Conservation (phyloP, 2,329 filamentous ascomycete genomes). For the Trichophaea hybrida region DNA sequence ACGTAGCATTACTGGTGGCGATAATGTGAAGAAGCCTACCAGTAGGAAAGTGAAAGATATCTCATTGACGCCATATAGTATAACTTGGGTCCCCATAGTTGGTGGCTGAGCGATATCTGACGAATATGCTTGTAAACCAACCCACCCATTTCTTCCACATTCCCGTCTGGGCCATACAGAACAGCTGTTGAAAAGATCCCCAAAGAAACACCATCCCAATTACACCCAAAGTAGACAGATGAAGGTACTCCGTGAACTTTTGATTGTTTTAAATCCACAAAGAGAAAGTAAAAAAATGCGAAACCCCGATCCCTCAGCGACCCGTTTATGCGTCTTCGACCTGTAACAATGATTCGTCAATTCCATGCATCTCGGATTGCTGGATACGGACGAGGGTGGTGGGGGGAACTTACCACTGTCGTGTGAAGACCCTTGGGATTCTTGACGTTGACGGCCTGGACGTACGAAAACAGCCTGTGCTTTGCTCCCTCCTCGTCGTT, state of each 20-base stretch:
- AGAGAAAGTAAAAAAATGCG: conserved; percentile 1
- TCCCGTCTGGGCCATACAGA: too few species aligned
- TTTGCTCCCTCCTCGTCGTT: conserved; percentile 99
- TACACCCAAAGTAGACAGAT: neutral
- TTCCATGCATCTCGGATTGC: neutral
- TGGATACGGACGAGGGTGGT: neutral
- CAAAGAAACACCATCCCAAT: conserved; percentile 1
- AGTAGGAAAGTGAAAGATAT: too few species aligned
- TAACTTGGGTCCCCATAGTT: too few species aligned
- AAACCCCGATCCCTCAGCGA: neutral
- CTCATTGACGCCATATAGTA: too few species aligned
- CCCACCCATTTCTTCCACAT: too few species aligned
- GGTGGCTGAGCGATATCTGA: too few species aligned
- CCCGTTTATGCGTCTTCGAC: conserved; percentile 14
- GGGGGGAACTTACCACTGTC: conserved; percentile 52
- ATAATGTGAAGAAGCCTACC: too few species aligned
- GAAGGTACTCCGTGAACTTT: conserved; percentile 7
- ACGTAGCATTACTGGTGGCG: too few species aligned
- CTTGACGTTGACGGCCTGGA: conserved; percentile 99
- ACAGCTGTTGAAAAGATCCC: neutral
- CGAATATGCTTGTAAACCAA: too few species aligned
- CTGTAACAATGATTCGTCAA: neutral
- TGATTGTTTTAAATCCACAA: conserved; percentile 9
- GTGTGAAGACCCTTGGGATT: conserved; percentile 96
- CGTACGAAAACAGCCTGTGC: conserved; percentile 99